Percentiles rank a stretch among this genome's conserved stretches.
These are phyloP conservation scores for Agrostemma githago DNA, from an alignment of 148 eudicot species.

Conservation along the genomic window DNA sequence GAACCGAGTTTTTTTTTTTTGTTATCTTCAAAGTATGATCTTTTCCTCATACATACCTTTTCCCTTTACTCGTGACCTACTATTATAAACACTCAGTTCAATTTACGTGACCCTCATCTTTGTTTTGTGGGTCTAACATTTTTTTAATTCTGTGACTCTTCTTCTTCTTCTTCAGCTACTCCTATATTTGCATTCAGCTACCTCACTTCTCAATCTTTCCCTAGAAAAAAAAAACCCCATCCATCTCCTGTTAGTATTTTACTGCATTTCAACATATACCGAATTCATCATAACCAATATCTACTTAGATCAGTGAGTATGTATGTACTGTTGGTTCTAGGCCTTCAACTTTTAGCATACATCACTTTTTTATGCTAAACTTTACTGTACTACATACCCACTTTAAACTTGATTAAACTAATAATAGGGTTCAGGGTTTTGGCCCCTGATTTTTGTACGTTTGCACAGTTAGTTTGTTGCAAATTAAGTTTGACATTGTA, in stretches of 20 bases:
- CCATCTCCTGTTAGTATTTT: slow-evolving; percentile 22
- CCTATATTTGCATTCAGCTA: slow-evolving; percentile 18
- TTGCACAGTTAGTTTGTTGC: slow-evolving; percentile 4
- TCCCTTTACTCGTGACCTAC: slow-evolving; percentile 30
- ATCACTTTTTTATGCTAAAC: slow-evolving; percentile 1
- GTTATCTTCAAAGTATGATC: slow-evolving; percentile 14
- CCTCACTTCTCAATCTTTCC: slow-evolving; percentile 30
- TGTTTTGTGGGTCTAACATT: slow-evolving; percentile 28
- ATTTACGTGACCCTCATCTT: neutral
- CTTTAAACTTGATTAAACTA: neutral
- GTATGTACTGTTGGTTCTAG: slow-evolving; percentile 1
- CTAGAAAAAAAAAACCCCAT: slow-evolving; percentile 9
- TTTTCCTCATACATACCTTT: neutral
- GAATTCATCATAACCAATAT: slow-evolving; percentile 10
- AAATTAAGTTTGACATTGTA: neutral
- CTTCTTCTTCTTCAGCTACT: no score
- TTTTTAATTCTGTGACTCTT: slow-evolving; percentile 13
- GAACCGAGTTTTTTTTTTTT: neutral
- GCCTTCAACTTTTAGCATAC: slow-evolving; percentile 20
- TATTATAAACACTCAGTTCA: slow-evolving; percentile 10
- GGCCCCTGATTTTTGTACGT: neutral
- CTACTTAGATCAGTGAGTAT: slow-evolving; percentile 8
- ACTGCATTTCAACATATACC: slow-evolving; percentile 3
- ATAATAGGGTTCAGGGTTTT: slow-evolving; percentile 51
- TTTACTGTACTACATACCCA: neutral